Conservation (phyloP, 169 alveolate species). For the Babesia gibsoni region DNA sequence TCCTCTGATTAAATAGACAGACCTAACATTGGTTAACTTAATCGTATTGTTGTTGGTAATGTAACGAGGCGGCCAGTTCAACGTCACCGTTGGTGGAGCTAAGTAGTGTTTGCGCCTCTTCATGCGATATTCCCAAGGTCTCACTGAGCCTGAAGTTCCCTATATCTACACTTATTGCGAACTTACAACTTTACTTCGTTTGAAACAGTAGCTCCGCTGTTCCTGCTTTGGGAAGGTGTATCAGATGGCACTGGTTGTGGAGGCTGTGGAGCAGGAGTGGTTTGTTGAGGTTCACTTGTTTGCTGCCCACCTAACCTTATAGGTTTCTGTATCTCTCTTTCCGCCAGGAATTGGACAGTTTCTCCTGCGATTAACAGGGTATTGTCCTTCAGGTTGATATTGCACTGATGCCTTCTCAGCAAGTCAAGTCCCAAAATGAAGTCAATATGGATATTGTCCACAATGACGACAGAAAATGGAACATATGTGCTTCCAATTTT, state of each 20-base stretch:
- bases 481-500: slow-evolving; percentile 83
- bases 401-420: slow-evolving; percentile 88
- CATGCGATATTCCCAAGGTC: slow-evolving; percentile 22
- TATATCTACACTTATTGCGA: not conserved
- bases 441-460: slow-evolving; percentile 87
- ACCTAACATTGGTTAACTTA: slow-evolving; percentile 1
- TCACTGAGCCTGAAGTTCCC: slow-evolving; percentile 32
- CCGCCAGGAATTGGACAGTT: slow-evolving; percentile 66
- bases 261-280: not conserved
- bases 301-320: not conserved
- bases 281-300: not conserved
- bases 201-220: too few relatives aligned
- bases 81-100: slow-evolving; percentile 41
- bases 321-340: not conserved
- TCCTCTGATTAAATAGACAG: slow-evolving; percentile 7
- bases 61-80: slow-evolving; percentile 41
- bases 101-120: slow-evolving; percentile 37
- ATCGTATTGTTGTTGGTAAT: slow-evolving; percentile 11
- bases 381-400: slow-evolving; percentile 86
- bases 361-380: slow-evolving; percentile 83
- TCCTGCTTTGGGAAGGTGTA: too few relatives aligned
- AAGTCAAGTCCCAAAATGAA: slow-evolving; percentile 94
- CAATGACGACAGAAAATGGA: slow-evolving; percentile 88
- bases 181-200: not conserved
- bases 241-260: not conserved